Evolutionary conservation across 192 early-diverging fungal genomes (phyloP), one percentile per base, ranked within the genome.

Genomic region (Coemansia sp.): DNA sequence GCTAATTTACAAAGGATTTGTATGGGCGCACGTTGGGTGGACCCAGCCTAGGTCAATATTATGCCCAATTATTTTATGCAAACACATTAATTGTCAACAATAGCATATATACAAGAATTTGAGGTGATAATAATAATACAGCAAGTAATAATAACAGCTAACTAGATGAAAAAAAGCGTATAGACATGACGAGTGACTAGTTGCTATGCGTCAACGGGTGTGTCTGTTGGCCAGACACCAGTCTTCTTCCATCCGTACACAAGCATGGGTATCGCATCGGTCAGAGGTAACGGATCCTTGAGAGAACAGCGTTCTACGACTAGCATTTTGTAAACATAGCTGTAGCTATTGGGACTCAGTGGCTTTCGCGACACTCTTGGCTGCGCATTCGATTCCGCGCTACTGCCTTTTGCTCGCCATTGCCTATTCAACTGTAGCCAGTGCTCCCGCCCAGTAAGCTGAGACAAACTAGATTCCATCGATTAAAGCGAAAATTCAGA

Each of bases 241-340:
- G 71, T 55, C 44, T 69, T 62, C 37, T 76, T 76, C 79, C 79
- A 82, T 15, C 79, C 79, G 23, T 67, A 34, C 0, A 82, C 65
- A 19, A 82, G 63, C 41, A 82, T 67, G 11, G 68, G 68, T 32
- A 82, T 70, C 41, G 62, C 64, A 17, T 82, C 74, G 8, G 64
- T 39, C 31, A 82, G 63, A 10, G 74, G 75, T 4, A 82, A 64
- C 5, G 79, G 74, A 11, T 61, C 34, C 63, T 73, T 76, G 36
- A 76, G 61, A 11, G 67, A 71, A 19, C 51, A 34, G 27, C 57
- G 48, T 23, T 82, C 79, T 5, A 82, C 41, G 4, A 76, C 66
- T 2, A 82, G 68, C 46, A 62, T 67, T 19, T 37, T 48, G 62
- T 71, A 82, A 5, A 73, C 64, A 25, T 74, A 66, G 38, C 44